These are phyloP conservation scores for Talaromyces sp. DNA, from an alignment of 2,329 filamentous ascomycete genomes.

Conservation along the genomic window DNA sequence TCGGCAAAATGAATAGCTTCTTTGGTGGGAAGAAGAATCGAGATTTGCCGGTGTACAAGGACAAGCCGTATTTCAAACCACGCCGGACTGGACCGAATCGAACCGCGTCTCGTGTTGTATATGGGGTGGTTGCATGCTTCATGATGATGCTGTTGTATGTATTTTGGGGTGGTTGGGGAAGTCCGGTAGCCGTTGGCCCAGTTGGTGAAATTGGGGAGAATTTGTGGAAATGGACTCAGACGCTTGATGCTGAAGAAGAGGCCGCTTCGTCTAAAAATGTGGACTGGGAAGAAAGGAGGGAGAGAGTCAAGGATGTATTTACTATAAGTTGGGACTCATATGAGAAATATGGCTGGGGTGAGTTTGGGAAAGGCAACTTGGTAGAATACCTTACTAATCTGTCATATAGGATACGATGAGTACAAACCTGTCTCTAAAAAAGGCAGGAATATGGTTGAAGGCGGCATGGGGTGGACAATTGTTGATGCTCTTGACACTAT, in stretches of 20 bases:
- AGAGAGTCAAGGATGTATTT: conserved; percentile 85
- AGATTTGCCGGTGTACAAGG: conserved; percentile 93
- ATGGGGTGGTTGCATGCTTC: conserved; percentile 55
- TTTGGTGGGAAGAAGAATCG: conserved; percentile 54
- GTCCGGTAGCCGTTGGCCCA: conserved; percentile 24
- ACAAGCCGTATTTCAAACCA: conserved; percentile 76
- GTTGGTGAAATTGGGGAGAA: conserved; percentile 36
- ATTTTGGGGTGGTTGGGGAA: conserved; percentile 38
- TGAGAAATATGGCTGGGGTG: conserved; percentile 90
- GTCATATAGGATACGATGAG: conserved; percentile 57
- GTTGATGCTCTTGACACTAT: conserved; percentile 93
- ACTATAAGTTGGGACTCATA: conserved; percentile 90
- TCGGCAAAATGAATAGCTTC: conserved; percentile 60
- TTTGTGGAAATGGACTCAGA: conserved; percentile 57
- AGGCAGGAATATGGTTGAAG: conserved; percentile 77
- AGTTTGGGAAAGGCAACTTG: conserved; percentile 32
- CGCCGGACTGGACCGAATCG: conserved; percentile 56
- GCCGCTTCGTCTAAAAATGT: conserved; percentile 36
- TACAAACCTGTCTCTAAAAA: conserved; percentile 79
- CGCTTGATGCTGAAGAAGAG: conserved; percentile 40
- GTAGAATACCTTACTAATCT: conserved; percentile 25
- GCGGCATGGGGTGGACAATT: conserved; percentile 96
- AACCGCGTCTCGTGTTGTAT: conserved; percentile 62
- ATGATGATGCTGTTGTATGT: conserved; percentile 60
- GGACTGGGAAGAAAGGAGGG: conserved; percentile 74